These are phyloP conservation scores for Neurospora crassa DNA, from an alignment of 2,329 filamentous ascomycete genomes.

Conservation along the genomic window DNA sequence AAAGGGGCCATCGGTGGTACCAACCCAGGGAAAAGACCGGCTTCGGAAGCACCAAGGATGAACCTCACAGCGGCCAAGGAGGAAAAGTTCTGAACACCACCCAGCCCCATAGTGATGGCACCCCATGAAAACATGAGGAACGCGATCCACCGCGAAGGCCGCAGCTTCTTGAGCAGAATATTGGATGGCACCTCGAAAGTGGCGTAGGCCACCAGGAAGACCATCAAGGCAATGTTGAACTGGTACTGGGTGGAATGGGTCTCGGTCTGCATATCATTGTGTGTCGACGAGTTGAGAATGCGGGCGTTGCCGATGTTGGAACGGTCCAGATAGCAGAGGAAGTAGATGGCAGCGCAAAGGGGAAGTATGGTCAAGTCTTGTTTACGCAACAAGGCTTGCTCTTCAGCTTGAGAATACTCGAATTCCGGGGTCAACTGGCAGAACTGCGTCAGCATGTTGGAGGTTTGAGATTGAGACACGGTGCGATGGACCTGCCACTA, in stretches of 20 bases:
- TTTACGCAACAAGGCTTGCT: constrained; percentile 48
- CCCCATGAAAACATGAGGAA: constrained; percentile 61
- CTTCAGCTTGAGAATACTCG: constrained; percentile 31
- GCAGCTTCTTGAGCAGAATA: constrained; percentile 54
- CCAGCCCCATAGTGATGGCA: constrained; percentile 56
- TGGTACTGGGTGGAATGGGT: constrained; percentile 52
- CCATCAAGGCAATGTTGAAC: constrained; percentile 49
- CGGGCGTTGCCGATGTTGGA: constrained; percentile 63
- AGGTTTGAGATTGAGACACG: neutral
- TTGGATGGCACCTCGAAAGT: constrained; percentile 59
- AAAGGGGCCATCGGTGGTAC: no score
- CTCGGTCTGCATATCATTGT: constrained; percentile 52
- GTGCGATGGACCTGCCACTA: neutral
- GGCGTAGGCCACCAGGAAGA: constrained; percentile 51
- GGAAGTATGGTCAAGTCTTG: constrained; percentile 57
- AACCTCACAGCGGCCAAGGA: constrained; percentile 59
- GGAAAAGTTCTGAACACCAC: constrained; percentile 50
- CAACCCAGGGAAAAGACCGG: constrained; percentile 51
- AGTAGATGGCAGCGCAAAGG: constrained; percentile 52
- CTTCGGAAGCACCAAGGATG: constrained; percentile 59
- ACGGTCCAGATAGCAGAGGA: constrained; percentile 58
- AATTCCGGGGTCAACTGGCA: constrained; percentile 3
- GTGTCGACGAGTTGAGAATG: constrained; percentile 50
- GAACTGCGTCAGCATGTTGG: neutral
- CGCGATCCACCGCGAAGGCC: constrained; percentile 53